These are phyloP conservation scores for Suillus occidentalis DNA, from an alignment of 768 basidiomycete genomes.

Conservation along the genomic window DNA sequence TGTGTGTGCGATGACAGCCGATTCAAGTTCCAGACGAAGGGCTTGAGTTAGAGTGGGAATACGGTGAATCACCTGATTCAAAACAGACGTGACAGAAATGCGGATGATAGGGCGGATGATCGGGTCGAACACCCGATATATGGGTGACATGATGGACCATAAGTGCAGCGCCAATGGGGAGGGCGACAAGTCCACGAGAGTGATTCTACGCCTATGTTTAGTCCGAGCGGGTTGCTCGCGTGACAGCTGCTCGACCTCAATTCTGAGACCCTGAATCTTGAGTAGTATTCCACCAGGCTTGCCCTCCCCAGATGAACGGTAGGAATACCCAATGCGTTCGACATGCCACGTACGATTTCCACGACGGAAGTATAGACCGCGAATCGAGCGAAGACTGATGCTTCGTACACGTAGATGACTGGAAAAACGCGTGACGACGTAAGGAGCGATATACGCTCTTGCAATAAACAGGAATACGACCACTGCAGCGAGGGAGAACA, in stretches of 20 bases:
- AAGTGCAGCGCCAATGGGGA: conserved; percentile 36
- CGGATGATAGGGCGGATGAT: conserved; percentile 63
- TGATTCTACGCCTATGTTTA: conserved; percentile 42
- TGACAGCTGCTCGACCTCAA: conserved; percentile 44
- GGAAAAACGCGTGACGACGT: conserved; percentile 59
- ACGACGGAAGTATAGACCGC: conserved; percentile 67
- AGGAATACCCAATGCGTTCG: conserved; percentile 66
- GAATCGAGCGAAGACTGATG: conserved; percentile 75
- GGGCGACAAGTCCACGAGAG: conserved; percentile 37
- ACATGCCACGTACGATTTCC: conserved; percentile 55
- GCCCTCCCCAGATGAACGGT: conserved; percentile 48
- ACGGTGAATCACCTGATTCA: conserved; percentile 61
- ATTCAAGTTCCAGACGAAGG: conserved; percentile 65
- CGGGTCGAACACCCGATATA: conserved; percentile 55
- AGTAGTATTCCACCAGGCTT: conserved; percentile 57
- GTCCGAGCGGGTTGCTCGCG: conserved; percentile 21
- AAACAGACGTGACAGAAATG: conserved; percentile 47
- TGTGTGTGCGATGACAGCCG: conserved; percentile 49
- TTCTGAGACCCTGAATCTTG: conserved; percentile 57
- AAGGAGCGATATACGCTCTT: conserved; percentile 67
- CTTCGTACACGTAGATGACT: conserved; percentile 64
- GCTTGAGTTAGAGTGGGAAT: conserved; percentile 70
- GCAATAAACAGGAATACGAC: conserved; percentile 56
- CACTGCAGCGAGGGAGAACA: conserved; percentile 53
- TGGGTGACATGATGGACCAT: conserved; percentile 31